Evolutionary conservation across 164 flowering plant species (phyloP), one percentile per base, ranked within the genome.

Genomic region (Vitis labrusca): DNA sequence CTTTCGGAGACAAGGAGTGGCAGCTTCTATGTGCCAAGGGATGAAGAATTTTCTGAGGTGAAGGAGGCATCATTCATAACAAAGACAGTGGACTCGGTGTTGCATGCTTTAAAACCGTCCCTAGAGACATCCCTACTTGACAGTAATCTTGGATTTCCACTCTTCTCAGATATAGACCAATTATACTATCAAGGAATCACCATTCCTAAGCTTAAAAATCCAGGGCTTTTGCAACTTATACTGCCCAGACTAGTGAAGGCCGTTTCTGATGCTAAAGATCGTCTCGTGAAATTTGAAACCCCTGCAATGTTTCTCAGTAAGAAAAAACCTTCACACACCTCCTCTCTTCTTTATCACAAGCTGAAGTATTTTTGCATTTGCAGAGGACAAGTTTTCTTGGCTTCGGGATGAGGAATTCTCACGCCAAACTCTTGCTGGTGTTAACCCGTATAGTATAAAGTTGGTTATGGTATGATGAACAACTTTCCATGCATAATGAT

Each of bases 301-400:
- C 87, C 89, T 11, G 67, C 10, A 13, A 9, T 66, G 10, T 1
- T 65, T 1, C 58, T 62, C 2, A 63, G 80, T 73, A 69, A 55
- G 76, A 50, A 29, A 29, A 3, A 30, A 11, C 9, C 19, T n/a
- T 32, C 16, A 65, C 15, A 60, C 30, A 29, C 48, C 10, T n/a
- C 2, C 57, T 11, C 47, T 52, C 27, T 52, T 32, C 6, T 32
- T 58, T 52, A 57, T 32, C 50, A 32, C 68, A 12, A 32, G 8
- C 48, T 50, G 9, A 58, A 3, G 12, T 12, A 19, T 61, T 32
- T 16, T 56, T 37, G 11, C 0, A n/a, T 48, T 64, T 68, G 69
- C 72, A 88, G 87, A 85, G 57, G 85, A 88, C 58, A 78, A 54
- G 15, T 83, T 85, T 63, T 65, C 79, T 19, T 88, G 88, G 89